Evolutionary conservation across 176 grass and related monocot genomes (phyloP).

Genomic region (Oryza coarctata): DNA sequence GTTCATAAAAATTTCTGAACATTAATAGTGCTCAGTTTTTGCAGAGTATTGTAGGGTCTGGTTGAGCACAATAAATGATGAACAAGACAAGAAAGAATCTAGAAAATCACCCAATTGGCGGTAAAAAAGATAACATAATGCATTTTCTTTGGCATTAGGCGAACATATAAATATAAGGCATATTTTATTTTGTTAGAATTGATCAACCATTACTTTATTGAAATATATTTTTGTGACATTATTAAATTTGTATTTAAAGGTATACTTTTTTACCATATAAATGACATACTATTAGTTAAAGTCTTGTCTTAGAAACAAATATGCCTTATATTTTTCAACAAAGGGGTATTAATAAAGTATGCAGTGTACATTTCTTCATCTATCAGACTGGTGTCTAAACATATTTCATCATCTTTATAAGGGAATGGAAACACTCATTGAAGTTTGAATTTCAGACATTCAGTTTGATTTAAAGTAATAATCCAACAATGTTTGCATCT

Average conservation of each 20-base stretch:
- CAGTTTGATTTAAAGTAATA: neutral
- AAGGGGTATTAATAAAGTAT: neutral
- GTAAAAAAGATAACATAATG: neutral
- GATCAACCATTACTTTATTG: no score
- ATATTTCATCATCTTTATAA: neutral
- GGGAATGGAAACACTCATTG: neutral
- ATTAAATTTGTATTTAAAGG: no score
- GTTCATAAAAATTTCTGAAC: neutral
- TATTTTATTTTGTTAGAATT: no score
- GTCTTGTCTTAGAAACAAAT: no score
- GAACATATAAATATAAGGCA: no score
- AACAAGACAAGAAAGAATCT: neutral
- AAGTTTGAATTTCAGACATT: neutral
- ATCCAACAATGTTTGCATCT: neutral
- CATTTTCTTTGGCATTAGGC: neutral
- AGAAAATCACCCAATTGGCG: neutral
- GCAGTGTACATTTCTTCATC: neutral
- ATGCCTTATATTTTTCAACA: no score
- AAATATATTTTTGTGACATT: no score
- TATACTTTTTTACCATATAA: no score
- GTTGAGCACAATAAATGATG: neutral
- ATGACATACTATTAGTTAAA: no score
- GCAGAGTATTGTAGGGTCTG: neutral
- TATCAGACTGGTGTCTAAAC: neutral
- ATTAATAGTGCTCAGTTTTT: neutral